Evolutionary conservation across 78 protist species (phyloP), one percentile per base, ranked within the genome.

Genomic region (Carpediemonas membranifera): DNA sequence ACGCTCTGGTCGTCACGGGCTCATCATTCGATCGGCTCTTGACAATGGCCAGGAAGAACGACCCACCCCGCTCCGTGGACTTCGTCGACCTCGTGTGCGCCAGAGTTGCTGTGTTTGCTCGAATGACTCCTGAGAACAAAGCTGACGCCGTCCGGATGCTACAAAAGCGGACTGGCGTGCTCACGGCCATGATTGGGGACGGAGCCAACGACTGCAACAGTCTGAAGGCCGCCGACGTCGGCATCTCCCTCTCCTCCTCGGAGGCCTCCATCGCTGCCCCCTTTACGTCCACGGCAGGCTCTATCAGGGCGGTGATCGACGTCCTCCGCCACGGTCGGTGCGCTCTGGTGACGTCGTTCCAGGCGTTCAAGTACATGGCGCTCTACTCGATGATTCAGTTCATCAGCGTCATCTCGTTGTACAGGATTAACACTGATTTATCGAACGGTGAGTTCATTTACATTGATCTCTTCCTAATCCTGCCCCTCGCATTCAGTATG

Each of bases 211-310:
- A 88, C 76, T 66, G 82, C 52, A 70, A 79, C 18, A 87, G 89
- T 1, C 76, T 88, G 58, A 79, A 74, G 50, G 88, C 86, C 9
- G 88, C 88, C 30, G 68, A 77, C 37, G 79, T 77, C 28, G 88
- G 87, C 34, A 27, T 82, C 19, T 69, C 73, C n/a, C 65, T 86
- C 3, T 71, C 79, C 16, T 78, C 79, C 27, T 84, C 83, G 7
- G 91, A 87, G 61, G 86, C 87, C 2, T 79, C 86, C 9, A 76
- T 79, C 0, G 92, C 88, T 7, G 88, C 92, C 0, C 87, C 92
- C 27, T 84, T 87, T 60, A 84, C 89, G 44, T 70, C 77, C 35
- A 0, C n/a, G 30, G 11, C 1, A 15, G 73, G 77, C 19, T 7
- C 61, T 72, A 78, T 53, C 41, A 24, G 19, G 69, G 77, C 56